phyloP scores from a whole-genome alignment of 495 filamentous ascomycete genomes.

The Penicillium manginii region DNA sequence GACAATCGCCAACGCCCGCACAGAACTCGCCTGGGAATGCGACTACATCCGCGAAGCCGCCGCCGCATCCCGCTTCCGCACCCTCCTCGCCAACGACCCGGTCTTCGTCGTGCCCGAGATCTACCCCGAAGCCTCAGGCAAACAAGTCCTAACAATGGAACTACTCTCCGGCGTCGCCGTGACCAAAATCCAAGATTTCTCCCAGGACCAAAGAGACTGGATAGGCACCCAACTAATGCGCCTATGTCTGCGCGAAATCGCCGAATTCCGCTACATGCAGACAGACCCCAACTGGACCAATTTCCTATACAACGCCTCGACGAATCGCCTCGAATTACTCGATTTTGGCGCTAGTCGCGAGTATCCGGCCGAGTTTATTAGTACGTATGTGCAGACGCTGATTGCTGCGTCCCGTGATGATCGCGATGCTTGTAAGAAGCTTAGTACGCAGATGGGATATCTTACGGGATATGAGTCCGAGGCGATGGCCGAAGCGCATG shows the following conservation, averaged over 20 bases:
- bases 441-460: conserved; percentile 86
- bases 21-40: conserved; percentile 94
- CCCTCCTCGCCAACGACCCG: conserved; percentile 71
- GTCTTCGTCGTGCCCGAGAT: conserved; percentile 81
- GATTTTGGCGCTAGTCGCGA: conserved; percentile 94
- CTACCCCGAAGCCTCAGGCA: conserved; percentile 77
- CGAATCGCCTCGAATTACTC: conserved; percentile 81
- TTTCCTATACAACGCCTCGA: conserved; percentile 82
- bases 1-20: conserved; percentile 95
- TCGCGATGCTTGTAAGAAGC: conserved; percentile 58
- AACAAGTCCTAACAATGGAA: conserved; percentile 91
- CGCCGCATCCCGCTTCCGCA: conserved; percentile 72
- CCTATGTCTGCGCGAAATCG: conserved; percentile 90
- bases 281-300: conserved; percentile 99
- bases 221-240: conserved; percentile 88
- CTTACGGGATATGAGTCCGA: conserved; percentile 84
- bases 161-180: conserved; percentile 87
- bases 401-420: conserved; percentile 76
- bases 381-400: conserved; percentile 75
- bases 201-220: conserved; percentile 86
- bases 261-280: conserved; percentile 96
- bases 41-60: conserved; percentile 90
- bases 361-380: conserved; percentile 78
- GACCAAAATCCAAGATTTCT: conserved; percentile 74
- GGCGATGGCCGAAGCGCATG: conserved; percentile 85